These are phyloP conservation scores for Triangularia setosa DNA, from an alignment of 2,329 filamentous ascomycete species.

Conservation along the genomic window DNA sequence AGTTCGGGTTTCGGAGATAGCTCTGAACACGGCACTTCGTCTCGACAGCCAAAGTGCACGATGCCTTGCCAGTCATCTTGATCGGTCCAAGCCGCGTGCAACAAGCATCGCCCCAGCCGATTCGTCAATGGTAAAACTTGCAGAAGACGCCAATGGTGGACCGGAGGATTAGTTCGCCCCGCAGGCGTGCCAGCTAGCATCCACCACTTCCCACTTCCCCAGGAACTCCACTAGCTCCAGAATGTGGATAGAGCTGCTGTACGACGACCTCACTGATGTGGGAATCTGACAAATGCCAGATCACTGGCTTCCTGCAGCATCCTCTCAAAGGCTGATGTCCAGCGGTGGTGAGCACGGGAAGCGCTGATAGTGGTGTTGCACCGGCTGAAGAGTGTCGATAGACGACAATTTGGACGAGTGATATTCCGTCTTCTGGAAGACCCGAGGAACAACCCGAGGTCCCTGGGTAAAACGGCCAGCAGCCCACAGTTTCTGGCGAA, in stretches of 20 bases:
- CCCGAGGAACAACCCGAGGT: slow-evolving; percentile 5
- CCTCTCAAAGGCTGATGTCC: neutral
- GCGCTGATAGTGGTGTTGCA: slow-evolving; percentile 3
- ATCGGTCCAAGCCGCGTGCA: neutral
- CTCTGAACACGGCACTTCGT: slow-evolving; percentile 16
- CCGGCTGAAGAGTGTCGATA: slow-evolving; percentile 7
- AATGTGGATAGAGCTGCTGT: slow-evolving; percentile 14
- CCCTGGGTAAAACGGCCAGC: slow-evolving; percentile 3
- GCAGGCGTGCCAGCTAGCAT: slow-evolving; percentile 14
- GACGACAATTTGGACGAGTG: neutral
- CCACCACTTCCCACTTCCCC: slow-evolving; percentile 7
- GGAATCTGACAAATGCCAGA: neutral
- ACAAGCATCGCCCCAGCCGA: slow-evolving; percentile 8
- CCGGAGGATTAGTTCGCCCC: slow-evolving; percentile 8
- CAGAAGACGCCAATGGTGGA: neutral
- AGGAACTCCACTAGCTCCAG: slow-evolving; percentile 11
- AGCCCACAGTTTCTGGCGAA: slow-evolving; percentile 7
- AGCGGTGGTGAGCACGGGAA: neutral
- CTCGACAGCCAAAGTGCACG: slow-evolving; percentile 2
- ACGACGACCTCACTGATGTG: neutral
- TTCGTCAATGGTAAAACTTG: slow-evolving; percentile 20
- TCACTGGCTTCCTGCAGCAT: neutral
- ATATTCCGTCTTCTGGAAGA: slow-evolving; percentile 15
- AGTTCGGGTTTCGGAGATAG: slow-evolving; percentile 20
- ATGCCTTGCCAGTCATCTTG: neutral